These are phyloP conservation scores for Nitzschia palea DNA, from an alignment of 108 stramenopile genomes.

Conservation along the genomic window DNA sequence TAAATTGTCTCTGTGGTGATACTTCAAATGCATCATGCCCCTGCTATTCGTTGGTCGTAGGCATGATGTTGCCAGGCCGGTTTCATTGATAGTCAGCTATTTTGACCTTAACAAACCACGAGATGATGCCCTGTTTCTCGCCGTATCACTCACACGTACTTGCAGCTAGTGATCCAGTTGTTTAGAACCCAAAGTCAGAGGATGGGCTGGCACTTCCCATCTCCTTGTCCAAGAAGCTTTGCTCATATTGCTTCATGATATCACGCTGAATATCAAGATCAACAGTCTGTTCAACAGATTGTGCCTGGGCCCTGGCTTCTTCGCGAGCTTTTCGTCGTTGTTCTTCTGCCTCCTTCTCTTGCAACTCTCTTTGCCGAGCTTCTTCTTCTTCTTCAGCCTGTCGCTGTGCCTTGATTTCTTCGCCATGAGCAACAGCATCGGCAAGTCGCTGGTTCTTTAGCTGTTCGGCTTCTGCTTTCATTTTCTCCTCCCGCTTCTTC, in stretches of 20 bases:
- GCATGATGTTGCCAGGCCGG: too few species aligned
- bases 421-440: conserved; percentile 76
- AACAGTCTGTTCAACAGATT: conserved; percentile 81
- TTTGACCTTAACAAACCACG: too few species aligned
- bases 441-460: conserved; percentile 68
- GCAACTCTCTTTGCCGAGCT: conserved; percentile 63
- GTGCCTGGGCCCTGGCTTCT: conserved; percentile 57
- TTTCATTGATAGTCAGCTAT: too few species aligned
- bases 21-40: too few species aligned
- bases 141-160: too few species aligned
- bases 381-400: conserved; percentile 71
- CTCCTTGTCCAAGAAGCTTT: conserved; percentile 74
- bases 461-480: conserved; percentile 71
- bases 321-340: conserved; percentile 70
- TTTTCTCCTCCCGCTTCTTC: conserved; percentile 80
- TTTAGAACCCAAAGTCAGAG: conserved; percentile 92
- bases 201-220: conserved; percentile 80
- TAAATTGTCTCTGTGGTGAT: too few species aligned
- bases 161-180: too few species aligned
- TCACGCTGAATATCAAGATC: conserved; percentile 86
- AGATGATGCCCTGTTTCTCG: too few species aligned
- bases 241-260: conserved; percentile 81
- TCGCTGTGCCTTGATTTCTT: conserved; percentile 74
- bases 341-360: conserved; percentile 73
- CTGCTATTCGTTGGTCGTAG: too few species aligned